Base-by-base conservation (phyloP, 345 rosid species). In the Eucalyptus tenuipes region DNA sequence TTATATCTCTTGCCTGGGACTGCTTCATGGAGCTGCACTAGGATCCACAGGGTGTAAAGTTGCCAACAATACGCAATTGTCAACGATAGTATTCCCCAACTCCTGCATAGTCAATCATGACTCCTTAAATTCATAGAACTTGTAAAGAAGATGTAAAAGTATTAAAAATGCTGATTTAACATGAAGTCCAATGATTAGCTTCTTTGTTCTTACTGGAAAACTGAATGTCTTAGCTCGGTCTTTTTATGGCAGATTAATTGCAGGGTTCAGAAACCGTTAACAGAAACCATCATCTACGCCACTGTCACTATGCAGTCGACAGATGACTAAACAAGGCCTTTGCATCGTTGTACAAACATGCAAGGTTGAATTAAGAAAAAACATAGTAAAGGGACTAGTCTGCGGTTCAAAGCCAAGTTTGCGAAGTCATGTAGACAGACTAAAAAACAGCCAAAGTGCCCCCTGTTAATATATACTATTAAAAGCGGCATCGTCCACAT, bases 1-100 rank as follows among this genome's bases (percentile, higher is more conserved):
- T 96, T 96, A 92, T 97, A 97, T 47, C 99, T 93, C 92, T 96
- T 97, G 61, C 98, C 99, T 2, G 99, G 99, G 87, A 97, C 98
- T 31, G 99, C 99, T 93, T 97, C 99, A 47, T 97, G 99, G 37
- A 97, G 90, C 91, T 96, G 99, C 90, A 97, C 99, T 29, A 97
- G 94, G 91, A 97, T 92, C 99, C 99, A 97, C 87, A 97, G 86
- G 31, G 99, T 96, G 92, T 97, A 97, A 49, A 97, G 96, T 90
- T 97, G 99, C 99, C 99, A 97, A 75, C 93, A 92, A 88, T 97
- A 97, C 14, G 99, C 99, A 92, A 97, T 93, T 49, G 96, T 95
- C 90, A 97, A 93, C 44, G 99, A 94, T 15, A 96, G 90, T 86
- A 96, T 94, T 66, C 99, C 99, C 99, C 99, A 97, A 90, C 98